Base-by-base conservation (phyloP, 2,329 filamentous ascomycete species). In the Epichloe coenophiala region DNA sequence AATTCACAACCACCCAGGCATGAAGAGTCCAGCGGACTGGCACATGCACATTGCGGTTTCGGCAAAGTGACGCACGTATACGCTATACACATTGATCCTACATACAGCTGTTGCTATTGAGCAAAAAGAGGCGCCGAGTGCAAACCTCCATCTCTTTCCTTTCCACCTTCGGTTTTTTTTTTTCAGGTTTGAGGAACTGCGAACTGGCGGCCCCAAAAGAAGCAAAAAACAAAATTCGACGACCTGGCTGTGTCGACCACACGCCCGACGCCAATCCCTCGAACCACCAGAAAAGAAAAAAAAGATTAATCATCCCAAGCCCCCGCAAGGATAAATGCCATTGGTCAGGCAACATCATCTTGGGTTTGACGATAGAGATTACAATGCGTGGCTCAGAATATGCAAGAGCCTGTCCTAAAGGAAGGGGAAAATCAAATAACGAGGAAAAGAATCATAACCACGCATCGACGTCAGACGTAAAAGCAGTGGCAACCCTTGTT, bases 1-100 rank as follows among this genome's bases (percentile, higher is more conserved):
- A 31, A 31, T 31, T 31, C 9, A 11, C 27, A 31, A 11, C 8
- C 8, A 31, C 27, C 27, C 27, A 31, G 7, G 1, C 27, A 1
- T 4, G 8, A 11, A 31, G 27, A 31, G 27, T 31, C 27, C 8
- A 9, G 27, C 27, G 3, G 27, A 31, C 4, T 31, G 27, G 39
- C 39, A 41, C 39, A 31, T 44, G 11, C 17, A 42, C 15, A 23
- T 42, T 5, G n/a, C 13, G 40, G 40, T 15, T 42, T 11, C 36
- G 27, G 27, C 3, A 31, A 31, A 31, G 8, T 11, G 9, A 31
- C 27, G 27, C 1, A 31, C 27, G 8, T 31, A 31, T 31, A 31
- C 8, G 27, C n/a, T 46, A 19, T 49, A 49, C 47, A 49, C 40
- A 19, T 43, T 49, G 27, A 49, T 49, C 47, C 47, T 31, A 31